phyloP scores from a whole-genome alignment of 2,329 filamentous ascomycete species.

The Fusarium kyushuense region DNA sequence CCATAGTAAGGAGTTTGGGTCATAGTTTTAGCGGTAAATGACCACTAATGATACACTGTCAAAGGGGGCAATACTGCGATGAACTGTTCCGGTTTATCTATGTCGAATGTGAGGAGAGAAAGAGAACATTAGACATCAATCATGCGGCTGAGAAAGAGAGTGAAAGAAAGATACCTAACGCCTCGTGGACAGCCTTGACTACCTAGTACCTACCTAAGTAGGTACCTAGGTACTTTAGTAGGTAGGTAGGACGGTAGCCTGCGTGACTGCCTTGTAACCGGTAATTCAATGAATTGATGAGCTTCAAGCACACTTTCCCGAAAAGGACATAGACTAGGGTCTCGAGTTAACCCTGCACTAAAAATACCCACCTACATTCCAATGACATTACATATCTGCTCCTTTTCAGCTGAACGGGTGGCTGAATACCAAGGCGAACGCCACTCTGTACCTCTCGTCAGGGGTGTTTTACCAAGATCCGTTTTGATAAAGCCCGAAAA shows the following conservation, averaged over 20 bases:
- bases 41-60: neutral
- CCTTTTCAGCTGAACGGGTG: constrained; percentile 3
- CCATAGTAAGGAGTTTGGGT: constrained; percentile 26
- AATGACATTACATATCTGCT: constrained; percentile 13
- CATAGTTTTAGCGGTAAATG: constrained; percentile 27
- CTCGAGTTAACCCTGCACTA: constrained; percentile 6
- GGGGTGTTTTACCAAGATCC: constrained; percentile 5
- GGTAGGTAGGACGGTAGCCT: too few species aligned
- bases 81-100: neutral
- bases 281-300: constrained; percentile 8
- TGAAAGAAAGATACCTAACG: constrained; percentile 19
- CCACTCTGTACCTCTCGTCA: constrained; percentile 4
- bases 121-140: neutral
- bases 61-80: neutral
- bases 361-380: constrained; percentile 25
- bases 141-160: constrained; percentile 3
- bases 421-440: constrained; percentile 11
- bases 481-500: neutral
- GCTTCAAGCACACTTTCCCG: constrained; percentile 24
- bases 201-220: too few species aligned
- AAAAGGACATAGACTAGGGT: constrained; percentile 27
- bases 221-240: too few species aligned
- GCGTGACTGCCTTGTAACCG: constrained; percentile 21
- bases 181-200: constrained; percentile 35
- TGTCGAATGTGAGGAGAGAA: neutral